Base-by-base conservation (phyloP, 352 stramenopile genomes). In the Pythium dissimile region DNA sequence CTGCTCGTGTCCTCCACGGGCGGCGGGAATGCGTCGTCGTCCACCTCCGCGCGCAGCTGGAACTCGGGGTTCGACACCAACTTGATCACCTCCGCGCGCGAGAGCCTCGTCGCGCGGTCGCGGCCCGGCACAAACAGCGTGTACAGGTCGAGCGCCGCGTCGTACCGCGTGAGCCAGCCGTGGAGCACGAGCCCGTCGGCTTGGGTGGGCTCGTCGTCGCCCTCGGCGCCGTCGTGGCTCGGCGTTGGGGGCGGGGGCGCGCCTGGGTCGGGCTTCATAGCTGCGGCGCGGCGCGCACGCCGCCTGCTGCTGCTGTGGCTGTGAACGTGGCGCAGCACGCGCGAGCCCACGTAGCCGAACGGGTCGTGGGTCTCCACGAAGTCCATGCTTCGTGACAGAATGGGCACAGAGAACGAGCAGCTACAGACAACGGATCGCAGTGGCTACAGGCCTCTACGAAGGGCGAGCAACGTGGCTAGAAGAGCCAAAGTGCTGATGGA, bases 131-230 rank as follows among this genome's bases (percentile, higher is more conserved):
- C 60, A 35, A 88, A 88, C 38, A 92, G 62, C 49, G 77, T 80
- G 62, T 89, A 92, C 55, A 49, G 67, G 59, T 92, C 81, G 31
- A 87, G 45, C 5, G 62, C 56, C 38, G 71, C 62, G 46, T 92
- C 73, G 55, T 88, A 92, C 27, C 77, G 71, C 43, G 81, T 92
- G 61, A 92, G 67, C 81, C 81, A 89, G 15, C 75, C 76, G 60
- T 84, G 77, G 47, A 77, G 52, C 38, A 59, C 53, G 9, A 57
- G 10, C 16, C 71, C 23, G 1, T 8, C 21, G 16, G 24, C 28
- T 18, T 72, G 58, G 8, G 37, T 39, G 15, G 1, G 21, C 12
- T 34, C 28, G 38, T 27, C 35, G 37, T 23, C 38, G 35, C 16
- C 34, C 0, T 59, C 12, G 28, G 44, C 28, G 9, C 10, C 55